phyloP scores from a whole-genome alignment of 192 early-diverging fungal species.

The Coemansia furcata region DNA sequence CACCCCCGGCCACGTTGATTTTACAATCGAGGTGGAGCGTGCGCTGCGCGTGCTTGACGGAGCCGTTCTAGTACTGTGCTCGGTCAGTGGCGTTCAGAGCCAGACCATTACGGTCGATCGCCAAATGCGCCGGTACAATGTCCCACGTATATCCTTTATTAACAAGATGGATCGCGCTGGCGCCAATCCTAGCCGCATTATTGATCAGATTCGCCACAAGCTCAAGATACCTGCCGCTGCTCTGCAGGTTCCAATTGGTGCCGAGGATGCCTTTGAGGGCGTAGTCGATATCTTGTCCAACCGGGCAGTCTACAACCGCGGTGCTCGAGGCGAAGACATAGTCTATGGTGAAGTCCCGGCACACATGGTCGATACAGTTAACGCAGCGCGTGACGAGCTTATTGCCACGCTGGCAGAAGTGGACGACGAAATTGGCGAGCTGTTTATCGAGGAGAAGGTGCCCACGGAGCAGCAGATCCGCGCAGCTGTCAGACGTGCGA shows the following conservation, averaged over 20 bases:
- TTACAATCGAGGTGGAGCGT: constrained; percentile 87
- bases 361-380: constrained; percentile 60
- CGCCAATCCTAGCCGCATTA: constrained; percentile 77
- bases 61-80: constrained; percentile 81
- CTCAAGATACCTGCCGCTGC: constrained; percentile 76
- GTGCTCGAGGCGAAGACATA: constrained; percentile 76
- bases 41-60: constrained; percentile 84
- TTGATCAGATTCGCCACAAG: constrained; percentile 78
- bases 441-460: constrained; percentile 73
- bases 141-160: constrained; percentile 83
- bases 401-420: constrained; percentile 77
- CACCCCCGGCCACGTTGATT: constrained; percentile 88
- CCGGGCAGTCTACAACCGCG: constrained; percentile 90
- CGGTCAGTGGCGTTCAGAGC: constrained; percentile 82
- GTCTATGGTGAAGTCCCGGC: constrained; percentile 70
- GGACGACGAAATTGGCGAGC: constrained; percentile 79
- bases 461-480: constrained; percentile 68
- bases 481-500: constrained; percentile 74
- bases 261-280: constrained; percentile 83
- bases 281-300: constrained; percentile 87
- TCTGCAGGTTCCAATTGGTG: constrained; percentile 82
- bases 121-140: constrained; percentile 86
- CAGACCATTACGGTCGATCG: constrained; percentile 89
- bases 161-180: constrained; percentile 92
- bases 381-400: constrained; percentile 71